These are phyloP conservation scores for Fomitopsis pinicola DNA, from an alignment of 1,284 basidiomycete species.

Conservation along the genomic window DNA sequence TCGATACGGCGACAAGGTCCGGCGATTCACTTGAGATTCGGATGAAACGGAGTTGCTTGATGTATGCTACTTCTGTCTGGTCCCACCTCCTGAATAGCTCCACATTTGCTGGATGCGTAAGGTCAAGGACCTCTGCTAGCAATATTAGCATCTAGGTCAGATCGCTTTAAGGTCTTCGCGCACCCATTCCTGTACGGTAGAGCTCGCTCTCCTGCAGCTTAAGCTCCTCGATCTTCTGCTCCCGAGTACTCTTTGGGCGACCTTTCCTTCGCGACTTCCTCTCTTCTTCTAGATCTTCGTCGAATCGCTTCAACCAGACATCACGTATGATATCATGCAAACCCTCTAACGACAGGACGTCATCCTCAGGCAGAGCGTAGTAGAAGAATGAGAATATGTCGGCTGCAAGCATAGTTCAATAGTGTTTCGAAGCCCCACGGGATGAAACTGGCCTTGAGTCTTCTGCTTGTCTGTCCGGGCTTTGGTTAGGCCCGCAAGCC, in stretches of 20 bases:
- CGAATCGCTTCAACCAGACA: constrained; percentile 73
- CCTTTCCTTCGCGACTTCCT: constrained; percentile 65
- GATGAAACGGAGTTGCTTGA: constrained; percentile 73
- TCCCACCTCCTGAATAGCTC: constrained; percentile 77
- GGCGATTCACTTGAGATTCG: constrained; percentile 61
- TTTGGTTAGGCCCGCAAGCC: constrained; percentile 53
- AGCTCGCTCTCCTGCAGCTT: constrained; percentile 65
- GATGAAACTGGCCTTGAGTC: constrained; percentile 41
- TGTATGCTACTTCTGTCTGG: constrained; percentile 67
- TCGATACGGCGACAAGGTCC: constrained; percentile 44
- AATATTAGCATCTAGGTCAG: neutral
- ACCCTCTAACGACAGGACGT: constrained; percentile 60
- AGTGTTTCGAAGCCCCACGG: neutral
- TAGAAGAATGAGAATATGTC: constrained; percentile 81
- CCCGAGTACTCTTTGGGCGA: constrained; percentile 70
- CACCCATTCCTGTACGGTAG: constrained; percentile 84
- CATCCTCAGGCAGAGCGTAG: constrained; percentile 63
- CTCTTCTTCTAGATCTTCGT: constrained; percentile 65
- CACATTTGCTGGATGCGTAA: constrained; percentile 73
- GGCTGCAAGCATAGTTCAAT: constrained; percentile 35
- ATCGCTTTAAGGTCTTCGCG: constrained; percentile 24
- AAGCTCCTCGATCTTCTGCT: constrained; percentile 69
- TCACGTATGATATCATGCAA: constrained; percentile 66
- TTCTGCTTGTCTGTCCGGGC: constrained; percentile 56
- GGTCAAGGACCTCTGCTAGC: constrained; percentile 72